A percentile compares a stretch with the other conserved stretches of the same genome.
Conservation (phyloP, 768 basidiomycete species). For the Paxillus ammoniavirescens region DNA sequence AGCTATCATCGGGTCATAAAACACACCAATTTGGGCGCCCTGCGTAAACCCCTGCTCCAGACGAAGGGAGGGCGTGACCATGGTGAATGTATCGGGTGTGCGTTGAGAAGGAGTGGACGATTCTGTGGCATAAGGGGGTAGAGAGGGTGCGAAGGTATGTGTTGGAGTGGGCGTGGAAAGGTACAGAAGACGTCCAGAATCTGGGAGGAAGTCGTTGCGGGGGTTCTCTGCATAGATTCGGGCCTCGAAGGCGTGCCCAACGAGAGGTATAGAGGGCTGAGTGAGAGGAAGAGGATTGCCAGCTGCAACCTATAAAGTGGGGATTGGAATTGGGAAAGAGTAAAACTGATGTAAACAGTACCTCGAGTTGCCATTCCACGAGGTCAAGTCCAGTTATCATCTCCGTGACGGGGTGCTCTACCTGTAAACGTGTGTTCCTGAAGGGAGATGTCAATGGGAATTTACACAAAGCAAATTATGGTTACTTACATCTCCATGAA, state of each 20-base stretch:
- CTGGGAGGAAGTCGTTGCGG: slow-evolving; percentile 88
- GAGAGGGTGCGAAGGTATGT: slow-evolving; percentile 57
- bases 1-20: slow-evolving; percentile 90
- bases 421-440: slow-evolving; percentile 84
- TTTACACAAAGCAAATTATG: not conserved
- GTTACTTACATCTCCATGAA: slow-evolving; percentile 90
- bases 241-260: slow-evolving; percentile 93
- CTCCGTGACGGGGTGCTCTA: slow-evolving; percentile 92
- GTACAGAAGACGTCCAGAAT: slow-evolving; percentile 80
- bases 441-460: not conserved
- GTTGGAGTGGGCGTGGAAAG: slow-evolving; percentile 79
- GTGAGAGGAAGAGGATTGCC: slow-evolving; percentile 80
- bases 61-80: slow-evolving; percentile 63
- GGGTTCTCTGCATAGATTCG: slow-evolving; percentile 96
- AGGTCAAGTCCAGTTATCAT: slow-evolving; percentile 94
- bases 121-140: slow-evolving; percentile 31
- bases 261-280: slow-evolving; percentile 78
- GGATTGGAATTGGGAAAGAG: not conserved
- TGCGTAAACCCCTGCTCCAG: slow-evolving; percentile 87
- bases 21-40: slow-evolving; percentile 80
- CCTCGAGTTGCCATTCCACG: slow-evolving; percentile 94
- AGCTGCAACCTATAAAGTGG: slow-evolving; percentile 63
- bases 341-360: slow-evolving; percentile 19
- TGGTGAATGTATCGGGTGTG: slow-evolving; percentile 13
- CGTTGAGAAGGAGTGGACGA: slow-evolving; percentile 21